Evolutionary conservation across 106 monocot genomes (phyloP), one percentile per base, ranked within the genome.

Genomic region (Dendrobium chrysotoxum): DNA sequence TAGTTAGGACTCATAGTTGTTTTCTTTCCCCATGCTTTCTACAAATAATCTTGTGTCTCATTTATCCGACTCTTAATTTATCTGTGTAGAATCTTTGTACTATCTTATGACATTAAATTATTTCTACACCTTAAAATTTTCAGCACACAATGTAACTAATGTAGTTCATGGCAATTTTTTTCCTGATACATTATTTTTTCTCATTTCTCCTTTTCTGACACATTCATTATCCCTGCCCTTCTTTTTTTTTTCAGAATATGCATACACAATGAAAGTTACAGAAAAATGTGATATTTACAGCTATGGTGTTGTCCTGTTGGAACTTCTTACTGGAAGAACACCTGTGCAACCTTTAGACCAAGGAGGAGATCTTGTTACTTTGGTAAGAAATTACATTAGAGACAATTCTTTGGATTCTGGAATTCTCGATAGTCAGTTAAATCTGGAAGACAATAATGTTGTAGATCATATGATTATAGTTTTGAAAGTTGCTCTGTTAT

Each of bases 231-330:
- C 35, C 35, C 35, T 35, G 2, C 35, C 2, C 16, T 38, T 15
- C 71, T 35, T 38, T 71, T 57, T 74, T 47, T 77, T 80, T 26
- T 75, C 89, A 97, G 97, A 97, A 84, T 97, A 97, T 77, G 97
- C 97, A 23, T 97, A 94, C 80, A 97, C 97, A 25, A 94, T 97
- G 97, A 97, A 97, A 79, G 97, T 94, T 25, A 97, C 94, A 2
- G 97, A 97, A 79, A 97, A 94, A 84, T 86, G 90, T 68, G 97
- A 97, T 65, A 91, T 89, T 26, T 97, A 97, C 53, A 97, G 97
- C 72, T 97, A 92, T 65, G 97, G 97, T 17, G 97, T 97, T 35
- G 97, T 97, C 53, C 86, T 97, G 20, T 53, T 97, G 75, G 97
- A 97, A 79, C 79, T 97, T 76, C 72, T 97, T 31, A 97, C 97